Evolutionary conservation across 805 yeast species (phyloP), one percentile per base, ranked within the genome.

Genomic region (Wickerhamomyces ciferrii): DNA sequence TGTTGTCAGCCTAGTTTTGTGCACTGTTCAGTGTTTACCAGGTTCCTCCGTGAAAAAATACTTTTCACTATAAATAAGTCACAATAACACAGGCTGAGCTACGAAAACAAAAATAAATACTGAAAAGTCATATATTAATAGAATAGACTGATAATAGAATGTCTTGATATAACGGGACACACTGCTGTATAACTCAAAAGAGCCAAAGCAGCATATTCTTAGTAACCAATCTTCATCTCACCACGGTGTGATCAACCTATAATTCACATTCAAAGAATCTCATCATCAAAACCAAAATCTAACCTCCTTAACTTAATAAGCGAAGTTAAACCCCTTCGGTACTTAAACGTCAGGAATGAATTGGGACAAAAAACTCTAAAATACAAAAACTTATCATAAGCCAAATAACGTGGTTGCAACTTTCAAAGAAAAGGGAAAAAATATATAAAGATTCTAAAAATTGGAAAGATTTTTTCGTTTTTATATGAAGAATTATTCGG

Each of bases 131-230:
- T 29, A 29, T 14, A 29, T 15, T 29, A 29, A 6, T 7, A 29
- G 10, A 29, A 13, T 29, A 29, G n/a, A 13, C 37, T n/a, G 15
- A 15, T 17, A 7, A 21, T 17, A 38, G 20, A 21, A 59, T 66
- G 64, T 66, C 44, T 51, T 54, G 69, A 59, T 55, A 56, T 56
- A 57, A 65, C 69, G 69, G 69, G 68, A 66, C 53, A 54, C 62
- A 53, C 49, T 48, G 55, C 49, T 46, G 56, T 58, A 46, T 48
- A 40, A 36, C 29, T 38, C 27, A 38, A 15, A 27, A 27, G 31
- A 27, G 11, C 31, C 45, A 48, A 44, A 40, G 44, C 51, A 49
- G 50, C 59, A 51, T 52, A 61, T 62, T 54, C 69, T 64, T 59
- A 42, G 49, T 53, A 56, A 55, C 56, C 63, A 58, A 49, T 41